phyloP scores from a whole-genome alignment of 2,329 filamentous ascomycete species.

The Parasarocladium wereldwijsianum region DNA sequence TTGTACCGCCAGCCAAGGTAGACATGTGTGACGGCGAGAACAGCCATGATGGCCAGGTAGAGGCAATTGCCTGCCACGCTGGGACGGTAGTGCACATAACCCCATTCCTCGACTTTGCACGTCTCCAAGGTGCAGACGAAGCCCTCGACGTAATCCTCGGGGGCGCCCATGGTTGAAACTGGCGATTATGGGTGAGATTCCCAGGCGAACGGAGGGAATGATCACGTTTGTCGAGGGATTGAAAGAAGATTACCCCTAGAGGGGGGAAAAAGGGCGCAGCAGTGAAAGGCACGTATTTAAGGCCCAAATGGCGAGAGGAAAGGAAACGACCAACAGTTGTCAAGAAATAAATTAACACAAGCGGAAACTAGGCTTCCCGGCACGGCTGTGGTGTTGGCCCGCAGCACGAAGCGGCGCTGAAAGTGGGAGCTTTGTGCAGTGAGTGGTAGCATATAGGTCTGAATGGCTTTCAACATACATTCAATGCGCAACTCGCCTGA shows the following conservation, averaged over 20 bases:
- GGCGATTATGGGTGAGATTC: not conserved
- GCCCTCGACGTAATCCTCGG: conserved; percentile 4
- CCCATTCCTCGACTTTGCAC: conserved; percentile 4
- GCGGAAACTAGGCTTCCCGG: not conserved
- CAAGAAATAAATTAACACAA: not conserved
- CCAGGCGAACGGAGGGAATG: not conserved
- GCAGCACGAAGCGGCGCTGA: not conserved
- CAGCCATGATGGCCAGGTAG: conserved; percentile 24
- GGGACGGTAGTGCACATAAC: conserved; percentile 22
- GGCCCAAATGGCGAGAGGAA: not conserved
- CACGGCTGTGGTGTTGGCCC: not conserved
- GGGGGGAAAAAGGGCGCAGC: not conserved
- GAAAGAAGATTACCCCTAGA: not conserved
- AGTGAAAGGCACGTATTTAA: not conserved
- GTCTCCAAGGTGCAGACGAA: conserved; percentile 5
- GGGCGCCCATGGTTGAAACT: not conserved
- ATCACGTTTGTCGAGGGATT: not conserved
- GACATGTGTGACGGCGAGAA: conserved; percentile 1
- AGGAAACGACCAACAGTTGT: not conserved
- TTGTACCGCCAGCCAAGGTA: conserved; percentile 10
- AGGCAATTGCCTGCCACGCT: conserved; percentile 12
- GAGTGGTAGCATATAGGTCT: not conserved
- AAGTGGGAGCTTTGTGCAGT: not conserved
- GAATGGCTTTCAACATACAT: not conserved
- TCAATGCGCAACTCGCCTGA: not conserved